Evolutionary conservation across 2,329 filamentous ascomycete species (phyloP).

Genomic region (Fusarium sacchari): DNA sequence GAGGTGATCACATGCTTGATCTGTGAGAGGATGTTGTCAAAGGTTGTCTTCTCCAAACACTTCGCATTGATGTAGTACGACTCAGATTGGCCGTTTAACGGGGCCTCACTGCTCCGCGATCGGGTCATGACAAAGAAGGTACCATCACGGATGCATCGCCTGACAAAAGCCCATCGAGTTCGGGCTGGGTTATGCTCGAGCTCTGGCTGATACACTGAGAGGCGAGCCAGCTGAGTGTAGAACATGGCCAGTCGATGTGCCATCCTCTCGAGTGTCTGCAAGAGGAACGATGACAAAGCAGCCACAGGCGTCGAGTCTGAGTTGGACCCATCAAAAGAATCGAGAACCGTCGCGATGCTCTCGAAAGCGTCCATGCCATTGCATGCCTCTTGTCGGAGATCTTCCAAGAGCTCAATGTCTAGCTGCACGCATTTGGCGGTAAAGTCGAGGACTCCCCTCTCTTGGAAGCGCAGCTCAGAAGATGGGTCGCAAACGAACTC

Average conservation of each 20-base stretch:
- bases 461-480: constrained; percentile 58
- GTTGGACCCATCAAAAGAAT: constrained; percentile 45
- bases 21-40: constrained; percentile 33
- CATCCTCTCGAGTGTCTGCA: constrained; percentile 64
- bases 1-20: constrained; percentile 22
- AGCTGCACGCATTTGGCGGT: constrained; percentile 59
- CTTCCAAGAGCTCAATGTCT: constrained; percentile 64
- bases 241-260: constrained; percentile 62
- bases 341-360: constrained; percentile 48
- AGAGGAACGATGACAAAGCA: constrained; percentile 57
- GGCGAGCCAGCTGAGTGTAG: constrained; percentile 60
- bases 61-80: constrained; percentile 26
- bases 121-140: constrained; percentile 62
- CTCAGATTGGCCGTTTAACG: constrained; percentile 1
- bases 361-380: constrained; percentile 66
- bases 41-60: constrained; percentile 27
- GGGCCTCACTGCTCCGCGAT: constrained; percentile 33
- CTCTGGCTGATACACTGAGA: constrained; percentile 61
- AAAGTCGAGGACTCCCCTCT: constrained; percentile 62
- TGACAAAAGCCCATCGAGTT: constrained; percentile 62
- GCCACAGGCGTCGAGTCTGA: constrained; percentile 52
- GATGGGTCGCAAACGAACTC: constrained; percentile 59
- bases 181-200: constrained; percentile 64
- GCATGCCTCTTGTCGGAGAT: constrained; percentile 63
- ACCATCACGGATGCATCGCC: constrained; percentile 59